phyloP scores from a whole-genome alignment of 805 yeast species.

The Spathaspora gorwiae region DNA sequence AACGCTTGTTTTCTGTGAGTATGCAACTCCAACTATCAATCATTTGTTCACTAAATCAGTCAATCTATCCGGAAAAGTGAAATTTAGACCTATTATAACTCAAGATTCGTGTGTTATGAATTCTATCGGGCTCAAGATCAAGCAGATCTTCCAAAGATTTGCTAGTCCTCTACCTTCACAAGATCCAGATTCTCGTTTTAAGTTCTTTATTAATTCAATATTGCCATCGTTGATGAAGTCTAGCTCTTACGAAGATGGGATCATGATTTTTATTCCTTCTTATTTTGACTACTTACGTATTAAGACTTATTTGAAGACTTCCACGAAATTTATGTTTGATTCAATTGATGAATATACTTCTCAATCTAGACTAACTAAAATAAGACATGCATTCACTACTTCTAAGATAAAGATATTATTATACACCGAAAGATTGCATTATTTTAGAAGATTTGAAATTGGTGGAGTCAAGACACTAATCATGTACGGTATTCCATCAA shows the following conservation, averaged over 20 bases:
- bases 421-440: conserved; percentile 94
- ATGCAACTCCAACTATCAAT: conserved; percentile 76
- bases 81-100: conserved; percentile 45
- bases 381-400: conserved; percentile 64
- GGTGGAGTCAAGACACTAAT: conserved; percentile 79
- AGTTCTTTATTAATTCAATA: conserved; percentile 67
- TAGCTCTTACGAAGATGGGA: conserved; percentile 65
- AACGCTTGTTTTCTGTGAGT: conserved; percentile 70
- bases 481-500: conserved; percentile 79
- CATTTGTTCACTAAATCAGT: conserved; percentile 44
- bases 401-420: conserved; percentile 63
- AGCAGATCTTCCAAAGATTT: conserved; percentile 69
- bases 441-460: conserved; percentile 79
- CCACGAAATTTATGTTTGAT: conserved; percentile 62
- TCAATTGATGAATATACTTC: conserved; percentile 80
- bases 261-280: conserved; percentile 75
- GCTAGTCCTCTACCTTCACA: conserved; percentile 47
- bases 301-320: conserved; percentile 60
- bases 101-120: conserved; percentile 54
- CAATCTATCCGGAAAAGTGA: conserved; percentile 59
- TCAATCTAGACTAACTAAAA: conserved; percentile 64
- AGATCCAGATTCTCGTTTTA: conserved; percentile 82
- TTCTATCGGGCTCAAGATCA: conserved; percentile 60
- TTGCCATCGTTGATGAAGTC: conserved; percentile 68
- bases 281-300: conserved; percentile 82